These are phyloP conservation scores for Aspergillus clavatus DNA, from an alignment of 2,329 filamentous ascomycete genomes.

Conservation along the genomic window DNA sequence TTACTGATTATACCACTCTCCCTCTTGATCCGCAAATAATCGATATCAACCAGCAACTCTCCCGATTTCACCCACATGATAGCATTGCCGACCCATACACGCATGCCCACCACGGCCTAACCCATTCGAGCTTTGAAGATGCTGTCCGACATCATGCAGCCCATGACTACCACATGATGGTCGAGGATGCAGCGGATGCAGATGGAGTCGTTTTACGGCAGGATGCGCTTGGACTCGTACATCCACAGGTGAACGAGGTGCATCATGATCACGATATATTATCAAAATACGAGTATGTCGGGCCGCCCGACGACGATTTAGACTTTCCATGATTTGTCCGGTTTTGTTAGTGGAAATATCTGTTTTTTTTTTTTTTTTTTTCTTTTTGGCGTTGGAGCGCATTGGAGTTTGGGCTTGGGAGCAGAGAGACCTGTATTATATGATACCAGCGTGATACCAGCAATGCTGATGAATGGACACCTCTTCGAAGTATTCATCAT, in stretches of 20 bases:
- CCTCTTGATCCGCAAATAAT: conserved; percentile 61
- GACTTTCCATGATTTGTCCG: conserved; percentile 18
- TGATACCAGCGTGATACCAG: not conserved
- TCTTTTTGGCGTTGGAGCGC: conserved; percentile 1
- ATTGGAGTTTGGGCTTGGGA: not conserved
- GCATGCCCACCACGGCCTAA: conserved; percentile 28
- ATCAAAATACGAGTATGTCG: conserved; percentile 38
- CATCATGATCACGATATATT: conserved; percentile 40
- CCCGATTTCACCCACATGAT: conserved; percentile 38
- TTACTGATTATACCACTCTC: conserved; percentile 46
- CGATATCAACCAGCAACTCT: conserved; percentile 44
- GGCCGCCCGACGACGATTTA: conserved; percentile 31
- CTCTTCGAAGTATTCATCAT: too few species aligned
- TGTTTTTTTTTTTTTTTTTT: conserved; percentile 4
- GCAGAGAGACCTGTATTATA: not conserved
- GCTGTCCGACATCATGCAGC: conserved; percentile 35
- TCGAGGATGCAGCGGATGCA: conserved; percentile 37
- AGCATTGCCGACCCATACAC: conserved; percentile 33
- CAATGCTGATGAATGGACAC: not conserved
- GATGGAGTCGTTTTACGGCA: conserved; percentile 31
- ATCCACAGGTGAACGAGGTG: conserved; percentile 35
- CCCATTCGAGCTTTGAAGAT: conserved; percentile 35
- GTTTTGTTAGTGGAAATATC: too few species aligned
- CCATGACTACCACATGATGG: conserved; percentile 41
- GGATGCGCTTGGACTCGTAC: conserved; percentile 37